phyloP scores from a whole-genome alignment of 352 stramenopile species.

The Phytophthora kernoviae region DNA sequence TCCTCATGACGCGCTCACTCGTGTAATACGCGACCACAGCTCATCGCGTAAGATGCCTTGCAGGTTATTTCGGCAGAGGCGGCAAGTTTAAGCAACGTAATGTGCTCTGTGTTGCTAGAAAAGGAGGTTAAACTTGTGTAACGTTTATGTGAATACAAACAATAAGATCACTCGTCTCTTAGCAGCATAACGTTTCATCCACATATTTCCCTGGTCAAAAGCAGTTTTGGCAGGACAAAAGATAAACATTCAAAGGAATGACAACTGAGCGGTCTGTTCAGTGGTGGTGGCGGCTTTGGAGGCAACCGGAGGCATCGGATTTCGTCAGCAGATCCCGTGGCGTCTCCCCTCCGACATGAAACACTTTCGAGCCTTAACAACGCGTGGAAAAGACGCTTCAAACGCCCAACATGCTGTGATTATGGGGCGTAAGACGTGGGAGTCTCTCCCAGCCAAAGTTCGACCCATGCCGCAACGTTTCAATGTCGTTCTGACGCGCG shows the following conservation, averaged over 20 bases:
- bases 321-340: constrained; percentile 93
- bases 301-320: constrained; percentile 87
- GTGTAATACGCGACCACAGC: too few relatives aligned
- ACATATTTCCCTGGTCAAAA: neutral
- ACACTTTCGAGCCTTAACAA: constrained; percentile 96
- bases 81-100: too few relatives aligned
- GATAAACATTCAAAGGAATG: neutral
- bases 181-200: neutral
- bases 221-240: neutral
- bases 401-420: constrained; percentile 95
- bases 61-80: too few relatives aligned
- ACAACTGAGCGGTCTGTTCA: constrained; percentile 48
- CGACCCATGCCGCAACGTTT: constrained; percentile 93
- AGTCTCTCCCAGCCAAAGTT: constrained; percentile 97
- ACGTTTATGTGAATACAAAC: too few relatives aligned
- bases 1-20: too few relatives aligned
- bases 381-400: constrained; percentile 23
- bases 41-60: too few relatives aligned
- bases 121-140: too few relatives aligned
- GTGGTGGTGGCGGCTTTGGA: constrained; percentile 91
- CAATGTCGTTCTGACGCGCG: constrained; percentile 96
- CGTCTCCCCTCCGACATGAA: constrained; percentile 95
- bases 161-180: too few relatives aligned
- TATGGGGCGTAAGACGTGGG: constrained; percentile 99
- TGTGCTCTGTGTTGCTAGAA: too few relatives aligned